A percentile compares a stretch with the other conserved stretches of the same genome.
phyloP scores from a whole-genome alignment of 371 early-diverging fungal species.

The Coemansia sp. region DNA sequence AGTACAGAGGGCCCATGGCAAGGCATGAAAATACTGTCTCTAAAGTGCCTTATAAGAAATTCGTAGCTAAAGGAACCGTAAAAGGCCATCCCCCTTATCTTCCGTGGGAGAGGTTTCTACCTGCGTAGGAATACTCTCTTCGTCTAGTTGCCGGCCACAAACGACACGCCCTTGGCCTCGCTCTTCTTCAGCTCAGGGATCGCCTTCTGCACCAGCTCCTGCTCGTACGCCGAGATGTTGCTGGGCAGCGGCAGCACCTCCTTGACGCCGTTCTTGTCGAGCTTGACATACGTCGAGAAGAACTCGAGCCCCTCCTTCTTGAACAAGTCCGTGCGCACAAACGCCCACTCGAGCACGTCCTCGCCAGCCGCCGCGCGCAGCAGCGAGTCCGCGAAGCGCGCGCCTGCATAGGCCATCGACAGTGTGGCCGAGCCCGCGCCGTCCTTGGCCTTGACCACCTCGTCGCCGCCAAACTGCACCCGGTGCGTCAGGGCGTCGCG shows the following conservation, averaged over 20 bases:
- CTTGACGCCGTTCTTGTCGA: constrained; percentile 91
- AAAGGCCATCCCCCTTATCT: too few relatives aligned
- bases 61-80: too few relatives aligned
- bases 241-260: constrained; percentile 89
- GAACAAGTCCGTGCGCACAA: constrained; percentile 81
- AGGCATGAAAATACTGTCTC: too few relatives aligned
- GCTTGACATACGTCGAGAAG: constrained; percentile 96
- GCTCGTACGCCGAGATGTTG: constrained; percentile 80
- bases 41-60: too few relatives aligned
- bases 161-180: constrained; percentile 81
- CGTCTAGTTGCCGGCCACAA: constrained; percentile 51
- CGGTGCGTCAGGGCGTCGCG: constrained; percentile 91
- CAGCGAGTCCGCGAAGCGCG: constrained; percentile 91
- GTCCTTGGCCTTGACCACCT: constrained; percentile 99
- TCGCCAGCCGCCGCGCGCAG: constrained; percentile 83
- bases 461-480: constrained; percentile 99
- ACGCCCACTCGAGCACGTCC: constrained; percentile 92
- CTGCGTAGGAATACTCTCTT: not conserved
- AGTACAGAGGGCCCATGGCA: too few relatives aligned
- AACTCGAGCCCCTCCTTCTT: constrained; percentile 77
- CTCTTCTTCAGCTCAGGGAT: constrained; percentile 92
- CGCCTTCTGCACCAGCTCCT: constrained; percentile 83
- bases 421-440: constrained; percentile 98
- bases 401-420: constrained; percentile 98
- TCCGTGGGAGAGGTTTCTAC: too few relatives aligned